phyloP scores from a whole-genome alignment of 495 filamentous ascomycete genomes.

The Hypoxylon trugodes region DNA sequence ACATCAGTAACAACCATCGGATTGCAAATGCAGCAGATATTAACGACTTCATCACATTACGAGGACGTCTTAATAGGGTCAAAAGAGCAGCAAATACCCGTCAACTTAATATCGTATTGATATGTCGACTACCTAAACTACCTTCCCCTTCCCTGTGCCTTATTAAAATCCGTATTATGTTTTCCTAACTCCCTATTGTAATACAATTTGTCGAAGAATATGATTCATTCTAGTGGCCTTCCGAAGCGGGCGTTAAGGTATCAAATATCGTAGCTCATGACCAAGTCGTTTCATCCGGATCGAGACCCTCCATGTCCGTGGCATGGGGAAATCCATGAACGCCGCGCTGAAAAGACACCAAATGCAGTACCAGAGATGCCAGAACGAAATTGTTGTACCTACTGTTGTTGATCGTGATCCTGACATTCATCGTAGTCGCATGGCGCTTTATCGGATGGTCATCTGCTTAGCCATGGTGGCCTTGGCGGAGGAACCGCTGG shows the following conservation, averaged over 20 bases:
- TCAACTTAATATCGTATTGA: constrained; percentile 27
- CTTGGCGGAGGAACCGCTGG: constrained; percentile 62
- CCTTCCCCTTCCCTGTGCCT: constrained; percentile 1
- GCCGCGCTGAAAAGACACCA: constrained; percentile 55
- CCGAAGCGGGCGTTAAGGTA: constrained; percentile 29
- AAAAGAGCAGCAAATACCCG: constrained; percentile 4
- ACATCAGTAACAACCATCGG: not conserved
- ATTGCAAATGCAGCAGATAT: not conserved
- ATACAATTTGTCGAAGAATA: constrained; percentile 28
- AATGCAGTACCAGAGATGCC: constrained; percentile 49
- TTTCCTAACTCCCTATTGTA: constrained; percentile 6
- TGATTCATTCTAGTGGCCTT: constrained; percentile 23
- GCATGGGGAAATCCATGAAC: constrained; percentile 48
- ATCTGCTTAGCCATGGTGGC: constrained; percentile 89
- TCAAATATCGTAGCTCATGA: constrained; percentile 47
- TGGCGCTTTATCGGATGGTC: constrained; percentile 82
- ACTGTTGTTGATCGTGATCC: constrained; percentile 50
- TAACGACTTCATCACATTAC: not conserved
- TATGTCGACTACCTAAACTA: constrained; percentile 30
- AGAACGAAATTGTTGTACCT: constrained; percentile 56
- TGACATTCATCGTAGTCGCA: constrained; percentile 38
- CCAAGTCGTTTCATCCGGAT: constrained; percentile 37
- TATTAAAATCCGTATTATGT: constrained; percentile 1
- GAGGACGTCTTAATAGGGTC: not conserved
- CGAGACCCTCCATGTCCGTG: constrained; percentile 32